phyloP scores from a whole-genome alignment of 139 green algal species.

The Mychonastes homosphaera region DNA sequence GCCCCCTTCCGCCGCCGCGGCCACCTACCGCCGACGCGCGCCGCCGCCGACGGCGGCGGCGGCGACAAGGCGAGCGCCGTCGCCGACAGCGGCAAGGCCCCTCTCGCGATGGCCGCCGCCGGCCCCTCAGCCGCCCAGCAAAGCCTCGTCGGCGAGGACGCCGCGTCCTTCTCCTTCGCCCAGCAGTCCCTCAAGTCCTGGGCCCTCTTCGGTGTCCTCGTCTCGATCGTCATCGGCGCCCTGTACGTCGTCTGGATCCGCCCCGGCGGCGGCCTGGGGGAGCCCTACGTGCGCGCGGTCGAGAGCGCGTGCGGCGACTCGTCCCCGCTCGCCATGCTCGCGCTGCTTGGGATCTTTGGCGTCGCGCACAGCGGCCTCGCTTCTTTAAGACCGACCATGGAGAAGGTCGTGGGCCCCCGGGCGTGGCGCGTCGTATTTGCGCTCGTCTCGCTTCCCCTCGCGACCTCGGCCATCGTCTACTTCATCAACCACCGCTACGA shows the following conservation, averaged over 20 bases:
- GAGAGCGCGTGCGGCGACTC: slow-evolving; percentile 32
- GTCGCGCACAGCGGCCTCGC: slow-evolving; percentile 81
- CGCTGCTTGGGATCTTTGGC: slow-evolving; percentile 79
- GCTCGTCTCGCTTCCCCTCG: slow-evolving; percentile 73
- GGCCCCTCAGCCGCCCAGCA: too few relatives aligned
- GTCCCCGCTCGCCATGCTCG: slow-evolving; percentile 61
- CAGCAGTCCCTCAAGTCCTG: slow-evolving; percentile 69
- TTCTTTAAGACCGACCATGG: too few relatives aligned
- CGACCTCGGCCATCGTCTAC: slow-evolving; percentile 74
- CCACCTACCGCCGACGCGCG: too few relatives aligned
- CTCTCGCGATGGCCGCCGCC: too few relatives aligned
- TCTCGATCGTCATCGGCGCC: slow-evolving; percentile 58
- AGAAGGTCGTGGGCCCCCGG: slow-evolving; percentile 73
- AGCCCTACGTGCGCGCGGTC: slow-evolving; percentile 50
- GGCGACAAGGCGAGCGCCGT: too few relatives aligned
- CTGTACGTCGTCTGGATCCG: slow-evolving; percentile 82
- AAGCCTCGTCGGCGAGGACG: slow-evolving; percentile 82
- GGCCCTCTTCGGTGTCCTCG: slow-evolving; percentile 63
- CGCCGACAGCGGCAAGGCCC: too few relatives aligned
- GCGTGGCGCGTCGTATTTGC: slow-evolving; percentile 92
- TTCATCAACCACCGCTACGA: slow-evolving; percentile 96
- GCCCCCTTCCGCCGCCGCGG: too few relatives aligned
- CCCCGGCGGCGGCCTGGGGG: slow-evolving; percentile 50
- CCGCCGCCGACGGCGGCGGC: too few relatives aligned
- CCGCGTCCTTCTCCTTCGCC: slow-evolving; percentile 63